phyloP scores from a whole-genome alignment of 129 eudicot genomes.

The Scalesia atractyloides region DNA sequence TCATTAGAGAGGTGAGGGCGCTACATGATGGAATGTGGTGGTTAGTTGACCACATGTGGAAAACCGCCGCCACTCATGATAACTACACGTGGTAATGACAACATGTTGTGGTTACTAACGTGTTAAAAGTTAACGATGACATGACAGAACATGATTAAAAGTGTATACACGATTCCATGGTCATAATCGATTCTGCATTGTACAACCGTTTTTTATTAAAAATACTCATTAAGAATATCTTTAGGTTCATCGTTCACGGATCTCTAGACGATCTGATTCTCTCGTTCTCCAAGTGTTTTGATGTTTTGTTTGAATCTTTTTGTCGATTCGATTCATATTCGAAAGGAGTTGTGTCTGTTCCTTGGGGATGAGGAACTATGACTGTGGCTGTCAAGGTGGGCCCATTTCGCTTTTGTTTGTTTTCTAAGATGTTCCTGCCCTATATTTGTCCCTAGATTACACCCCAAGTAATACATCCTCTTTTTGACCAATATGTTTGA shows the following conservation, averaged over 20 bases:
- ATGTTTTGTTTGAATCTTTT: constrained; percentile 49
- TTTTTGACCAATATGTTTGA: constrained; percentile 44
- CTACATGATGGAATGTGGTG: too few species aligned
- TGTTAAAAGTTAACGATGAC: too few species aligned
- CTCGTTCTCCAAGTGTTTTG: constrained; percentile 43
- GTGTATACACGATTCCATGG: too few species aligned
- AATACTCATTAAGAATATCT: neutral
- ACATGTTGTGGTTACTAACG: too few species aligned
- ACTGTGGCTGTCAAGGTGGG: constrained; percentile 38
- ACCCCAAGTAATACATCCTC: constrained; percentile 46
- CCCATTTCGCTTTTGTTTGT: constrained; percentile 33
- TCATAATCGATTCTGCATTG: too few species aligned
- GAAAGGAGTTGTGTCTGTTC: constrained; percentile 43
- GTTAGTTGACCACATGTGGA: too few species aligned
- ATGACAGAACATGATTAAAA: too few species aligned
- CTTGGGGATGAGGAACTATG: constrained; percentile 41
- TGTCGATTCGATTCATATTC: constrained; percentile 48
- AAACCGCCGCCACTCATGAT: too few species aligned
- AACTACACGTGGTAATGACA: too few species aligned
- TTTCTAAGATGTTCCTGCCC: constrained; percentile 37
- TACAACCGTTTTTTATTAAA: neutral
- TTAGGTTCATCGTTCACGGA: constrained; percentile 21
- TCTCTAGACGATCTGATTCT: constrained; percentile 48
- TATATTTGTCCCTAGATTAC: constrained; percentile 46
- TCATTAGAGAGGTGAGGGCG: too few species aligned